phyloP scores from a whole-genome alignment of 2,329 filamentous ascomycete species.

The Penicillium sp. region DNA sequence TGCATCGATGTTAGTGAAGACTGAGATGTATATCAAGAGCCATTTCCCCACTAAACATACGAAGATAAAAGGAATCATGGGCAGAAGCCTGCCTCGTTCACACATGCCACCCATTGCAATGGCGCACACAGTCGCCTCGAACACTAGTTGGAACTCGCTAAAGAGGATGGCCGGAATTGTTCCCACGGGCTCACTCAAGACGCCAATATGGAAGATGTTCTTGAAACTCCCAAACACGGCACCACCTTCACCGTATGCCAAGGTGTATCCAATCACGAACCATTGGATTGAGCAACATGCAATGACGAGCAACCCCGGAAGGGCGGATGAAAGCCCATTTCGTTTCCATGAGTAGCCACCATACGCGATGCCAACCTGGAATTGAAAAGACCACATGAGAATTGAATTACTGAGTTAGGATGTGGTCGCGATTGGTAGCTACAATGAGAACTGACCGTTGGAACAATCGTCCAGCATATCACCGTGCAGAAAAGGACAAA shows the following conservation, averaged over 20 bases:
- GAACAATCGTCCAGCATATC: conserved; percentile 54
- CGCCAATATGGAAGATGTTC: conserved; percentile 47
- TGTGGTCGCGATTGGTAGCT: too few species aligned
- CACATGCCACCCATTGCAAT: conserved; percentile 52
- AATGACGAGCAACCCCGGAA: conserved; percentile 49
- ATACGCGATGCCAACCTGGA: conserved; percentile 51
- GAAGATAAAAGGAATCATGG: conserved; percentile 51
- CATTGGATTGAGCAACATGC: conserved; percentile 52
- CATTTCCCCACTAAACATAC: too few species aligned
- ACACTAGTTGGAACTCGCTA: conserved; percentile 53
- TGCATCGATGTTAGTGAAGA: not conserved
- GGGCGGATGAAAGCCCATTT: conserved; percentile 50
- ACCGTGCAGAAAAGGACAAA: conserved; percentile 53
- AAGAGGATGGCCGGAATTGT: conserved; percentile 53
- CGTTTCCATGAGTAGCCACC: conserved; percentile 50
- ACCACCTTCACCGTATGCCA: conserved; percentile 50
- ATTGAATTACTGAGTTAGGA: too few species aligned
- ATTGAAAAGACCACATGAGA: too few species aligned
- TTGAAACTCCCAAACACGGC: conserved; percentile 47
- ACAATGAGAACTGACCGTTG: too few species aligned
- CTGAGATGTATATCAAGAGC: too few species aligned
- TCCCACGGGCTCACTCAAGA: conserved; percentile 49
- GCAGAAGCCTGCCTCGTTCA: conserved; percentile 48
- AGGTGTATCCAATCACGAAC: conserved; percentile 51
- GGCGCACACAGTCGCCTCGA: conserved; percentile 51